Conservation (phyloP, 2,329 filamentous ascomycete genomes). For the Fonsecaea monophora region DNA sequence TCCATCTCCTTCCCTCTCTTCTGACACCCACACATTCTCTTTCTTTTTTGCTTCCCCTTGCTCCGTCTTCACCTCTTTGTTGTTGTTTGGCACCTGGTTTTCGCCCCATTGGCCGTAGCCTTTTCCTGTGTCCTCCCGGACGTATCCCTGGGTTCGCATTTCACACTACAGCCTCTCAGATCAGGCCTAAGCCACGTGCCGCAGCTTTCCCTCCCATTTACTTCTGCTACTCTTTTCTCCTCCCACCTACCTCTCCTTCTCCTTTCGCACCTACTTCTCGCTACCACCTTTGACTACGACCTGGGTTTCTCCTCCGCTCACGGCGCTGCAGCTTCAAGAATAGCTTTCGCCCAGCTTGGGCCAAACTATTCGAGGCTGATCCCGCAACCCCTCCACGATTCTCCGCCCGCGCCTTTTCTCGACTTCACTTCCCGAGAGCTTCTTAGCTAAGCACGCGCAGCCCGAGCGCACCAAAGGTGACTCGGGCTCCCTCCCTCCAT, state of each 20-base stretch:
- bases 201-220: slow-evolving; percentile 19
- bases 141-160: neutral
- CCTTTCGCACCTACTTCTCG: slow-evolving; percentile 6
- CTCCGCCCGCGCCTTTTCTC: slow-evolving; percentile 24
- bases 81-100: neutral
- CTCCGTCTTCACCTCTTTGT: neutral
- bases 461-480: slow-evolving; percentile 35
- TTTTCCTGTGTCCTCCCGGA: slow-evolving; percentile 3
- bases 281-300: slow-evolving; percentile 14
- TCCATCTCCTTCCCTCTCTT: neutral
- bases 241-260: slow-evolving; percentile 8
- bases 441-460: slow-evolving; percentile 29
- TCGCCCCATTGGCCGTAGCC: neutral
- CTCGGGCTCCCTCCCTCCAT: slow-evolving; percentile 25
- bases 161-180: neutral
- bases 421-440: slow-evolving; percentile 6
- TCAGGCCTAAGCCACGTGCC: slow-evolving; percentile 12
- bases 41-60: neutral
- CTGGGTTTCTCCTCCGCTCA: slow-evolving; percentile 26
- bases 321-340: slow-evolving; percentile 37
- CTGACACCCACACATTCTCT: neutral
- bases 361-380: slow-evolving; percentile 33
- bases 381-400: slow-evolving; percentile 24
- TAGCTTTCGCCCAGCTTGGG: slow-evolving; percentile 30
- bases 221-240: slow-evolving; percentile 20